A percentile compares a stretch with the other conserved stretches of the same genome.
Conservation (phyloP, 805 yeast species). For the Wickerhamomyces hampshirensis region DNA sequence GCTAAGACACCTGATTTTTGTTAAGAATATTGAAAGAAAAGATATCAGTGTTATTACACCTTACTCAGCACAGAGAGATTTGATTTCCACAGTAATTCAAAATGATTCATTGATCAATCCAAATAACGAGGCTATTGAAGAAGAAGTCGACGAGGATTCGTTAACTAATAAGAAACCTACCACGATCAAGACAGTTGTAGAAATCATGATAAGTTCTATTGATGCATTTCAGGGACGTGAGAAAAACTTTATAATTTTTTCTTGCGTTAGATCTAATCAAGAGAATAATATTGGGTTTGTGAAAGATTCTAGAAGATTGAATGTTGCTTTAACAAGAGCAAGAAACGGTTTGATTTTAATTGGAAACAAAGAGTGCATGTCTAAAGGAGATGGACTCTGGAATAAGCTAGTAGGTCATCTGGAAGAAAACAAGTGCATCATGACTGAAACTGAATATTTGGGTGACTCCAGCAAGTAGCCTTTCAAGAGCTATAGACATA, state of each 20-base stretch:
- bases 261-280: slow-evolving; percentile 68
- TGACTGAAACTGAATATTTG: slow-evolving; percentile 1
- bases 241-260: slow-evolving; percentile 68
- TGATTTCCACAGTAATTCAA: slow-evolving; percentile 46
- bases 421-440: slow-evolving; percentile 22
- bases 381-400: slow-evolving; percentile 45
- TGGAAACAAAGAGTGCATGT: slow-evolving; percentile 54
- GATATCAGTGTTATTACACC: slow-evolving; percentile 70
- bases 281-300: slow-evolving; percentile 55
- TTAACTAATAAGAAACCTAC: slow-evolving; percentile 12
- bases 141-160: slow-evolving; percentile 53
- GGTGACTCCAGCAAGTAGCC: neutral
- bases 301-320: slow-evolving; percentile 55
- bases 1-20: slow-evolving; percentile 46
- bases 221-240: slow-evolving; percentile 92
- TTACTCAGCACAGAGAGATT: slow-evolving; percentile 70
- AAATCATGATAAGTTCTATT: slow-evolving; percentile 49
- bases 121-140: slow-evolving; percentile 36
- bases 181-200: slow-evolving; percentile 32
- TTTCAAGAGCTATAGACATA: neutral
- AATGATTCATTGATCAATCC: slow-evolving; percentile 56
- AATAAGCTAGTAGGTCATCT: slow-evolving; percentile 40
- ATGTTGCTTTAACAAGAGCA: slow-evolving; percentile 72
- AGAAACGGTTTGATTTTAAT: slow-evolving; percentile 54
- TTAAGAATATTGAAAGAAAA: slow-evolving; percentile 43